Evolutionary conservation across 495 filamentous ascomycete species (phyloP), one percentile per base, ranked within the genome.

Genomic region (Aspergillus affinis): DNA sequence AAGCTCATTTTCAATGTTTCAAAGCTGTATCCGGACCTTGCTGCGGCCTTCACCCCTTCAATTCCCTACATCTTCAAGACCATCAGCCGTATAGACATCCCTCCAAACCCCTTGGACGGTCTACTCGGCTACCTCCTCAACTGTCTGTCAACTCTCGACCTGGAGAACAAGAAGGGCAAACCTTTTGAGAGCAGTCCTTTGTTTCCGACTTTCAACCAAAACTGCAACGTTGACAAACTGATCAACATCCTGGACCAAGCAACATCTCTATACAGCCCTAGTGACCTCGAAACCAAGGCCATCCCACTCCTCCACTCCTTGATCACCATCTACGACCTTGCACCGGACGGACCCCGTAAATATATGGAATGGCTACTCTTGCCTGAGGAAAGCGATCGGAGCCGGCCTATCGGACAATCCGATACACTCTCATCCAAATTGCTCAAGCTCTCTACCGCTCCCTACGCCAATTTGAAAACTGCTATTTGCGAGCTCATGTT

Each of bases 1-100:
- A 97, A 97, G 67, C 78, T 98, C 48, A 73, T 96, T 7, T 98
- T 95, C 76, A 97, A 97, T 71, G 75, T 97, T 45, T 88, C 86
- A 6, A 86, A 91, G 67, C 84, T 87, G 62, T 87, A 84, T 65
- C 84, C 87, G 0, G 77, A 85, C 54, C 76, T 87, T 13, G 67
- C 78, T 21, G 69, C 67, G 19, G 71, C 78, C 1, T 96, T 96
- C 69, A 82, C 85, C 0, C 72, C 78, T 17, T 86, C 89, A 0
- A 81, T 96, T 32, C 83, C 87, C 4, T 81, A 83, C 56, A 85
- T 98, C 13, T 76, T 94, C 60, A 88, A 84, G 57, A 82, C 97
- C 13, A 81, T 98, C 36, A 73, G 70, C 47, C 75, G 77, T n/a
- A 75, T 78, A 9, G 72, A 82, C 20, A 77, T 88, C 17, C 77